phyloP scores from a whole-genome alignment of 1,139 yeast species.

The Protomyces macrosporus region DNA sequence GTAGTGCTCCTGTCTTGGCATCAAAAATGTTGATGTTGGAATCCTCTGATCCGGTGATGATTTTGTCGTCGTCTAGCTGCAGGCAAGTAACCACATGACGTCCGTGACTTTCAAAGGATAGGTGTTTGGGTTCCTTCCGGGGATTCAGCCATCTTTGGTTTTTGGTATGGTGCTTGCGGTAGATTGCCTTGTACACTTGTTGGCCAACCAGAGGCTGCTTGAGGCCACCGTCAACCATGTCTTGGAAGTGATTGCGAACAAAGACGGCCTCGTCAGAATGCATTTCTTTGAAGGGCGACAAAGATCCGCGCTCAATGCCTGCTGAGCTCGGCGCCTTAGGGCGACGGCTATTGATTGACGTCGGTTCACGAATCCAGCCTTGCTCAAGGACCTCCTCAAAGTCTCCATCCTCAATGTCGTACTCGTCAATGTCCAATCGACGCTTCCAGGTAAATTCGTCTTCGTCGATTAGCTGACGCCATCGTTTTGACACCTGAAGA shows the following conservation, averaged over 20 bases:
- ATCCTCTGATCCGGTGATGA: slow-evolving; percentile 91
- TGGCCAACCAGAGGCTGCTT: slow-evolving; percentile 26
- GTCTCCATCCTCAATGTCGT: slow-evolving; percentile 29
- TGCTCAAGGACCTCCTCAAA: slow-evolving; percentile 14
- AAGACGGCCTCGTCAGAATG: slow-evolving; percentile 7
- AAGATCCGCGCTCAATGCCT: neutral
- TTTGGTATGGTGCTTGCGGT: slow-evolving; percentile 61
- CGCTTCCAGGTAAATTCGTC: slow-evolving; percentile 46
- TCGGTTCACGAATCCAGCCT: slow-evolving; percentile 1
- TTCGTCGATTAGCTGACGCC: slow-evolving; percentile 62
- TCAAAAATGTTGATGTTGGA: slow-evolving; percentile 74
- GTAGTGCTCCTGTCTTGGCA: slow-evolving; percentile 61
- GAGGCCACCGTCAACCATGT: slow-evolving; percentile 25
- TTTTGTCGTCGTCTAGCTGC: slow-evolving; percentile 85
- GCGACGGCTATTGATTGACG: neutral
- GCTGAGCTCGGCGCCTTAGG: neutral
- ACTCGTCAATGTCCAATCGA: slow-evolving; percentile 38
- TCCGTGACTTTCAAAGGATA: slow-evolving; percentile 69
- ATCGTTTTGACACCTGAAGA: slow-evolving; percentile 60
- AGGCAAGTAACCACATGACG: slow-evolving; percentile 85
- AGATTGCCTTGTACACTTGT: slow-evolving; percentile 51
- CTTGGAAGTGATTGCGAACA: slow-evolving; percentile 24
- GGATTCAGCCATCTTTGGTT: slow-evolving; percentile 80
- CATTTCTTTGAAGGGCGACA: neutral
- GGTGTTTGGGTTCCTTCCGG: slow-evolving; percentile 59